Base-by-base conservation (phyloP, 169 alveolate species). In the Plasmodium relictum region DNA sequence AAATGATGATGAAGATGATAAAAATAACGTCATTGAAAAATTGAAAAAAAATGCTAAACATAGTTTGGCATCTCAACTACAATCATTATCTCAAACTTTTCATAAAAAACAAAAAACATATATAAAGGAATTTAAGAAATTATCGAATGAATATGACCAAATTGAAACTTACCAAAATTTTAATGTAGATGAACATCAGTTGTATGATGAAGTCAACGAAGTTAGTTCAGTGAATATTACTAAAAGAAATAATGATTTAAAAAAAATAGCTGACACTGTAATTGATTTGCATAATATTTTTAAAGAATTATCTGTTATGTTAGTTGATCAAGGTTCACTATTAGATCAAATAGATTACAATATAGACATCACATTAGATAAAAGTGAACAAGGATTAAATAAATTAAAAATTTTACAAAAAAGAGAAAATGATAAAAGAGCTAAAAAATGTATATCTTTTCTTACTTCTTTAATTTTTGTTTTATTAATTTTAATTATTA, bases 341-440 rank as follows among this genome's bases (percentile, higher is more conserved):
- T 52, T 95, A 42, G 97, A 95, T 69, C 94, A 95, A 88, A 95
- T 95, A 61, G 97, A 95, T 74, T 93, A 91, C 62, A 95, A 93
- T 89, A 88, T 95, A 44, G 96, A 92, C 3, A 52, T 73, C 48
- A 61, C 89, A 26, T 70, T 88, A 12, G 74, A 63, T 54, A 78
- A 88, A 62, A 59, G 88, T 52, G 91, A 83, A 71, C 62, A 88
- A 41, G 93, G 91, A 39, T 69, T 76, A 54, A 41, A 76, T 42
- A 70, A 88, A 68, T 63, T 88, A 41, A 61, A 61, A 61, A 88
- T 69, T 26, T 70, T 83, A 74, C 66, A 88, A 20, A 88, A 88
- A 68, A 37, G 48, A 18, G 73, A 73, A 65, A 70, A 56, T 20
- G 85, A 59, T 26, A 72, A 62, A 62, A 31, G 31, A 26, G 93